Evolutionary conservation across 2,329 filamentous ascomycete genomes (phyloP), one percentile per base, ranked within the genome.

Genomic region (Botrytis fabae): DNA sequence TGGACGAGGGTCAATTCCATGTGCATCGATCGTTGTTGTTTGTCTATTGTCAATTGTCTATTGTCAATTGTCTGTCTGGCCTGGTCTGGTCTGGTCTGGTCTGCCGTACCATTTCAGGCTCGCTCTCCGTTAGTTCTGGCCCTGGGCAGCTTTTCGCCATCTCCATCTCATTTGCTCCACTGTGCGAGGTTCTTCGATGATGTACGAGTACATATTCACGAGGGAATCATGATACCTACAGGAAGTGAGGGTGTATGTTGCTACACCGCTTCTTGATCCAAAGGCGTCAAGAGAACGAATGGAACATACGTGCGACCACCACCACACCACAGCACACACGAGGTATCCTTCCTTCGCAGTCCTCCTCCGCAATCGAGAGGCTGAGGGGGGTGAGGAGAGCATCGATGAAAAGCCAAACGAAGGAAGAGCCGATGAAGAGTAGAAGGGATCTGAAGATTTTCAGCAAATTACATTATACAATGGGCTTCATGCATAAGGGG

Each of bases 191-290:
- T 64, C n/a, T 64, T 35, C 18, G 5, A 32, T 16, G 16, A 16
- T 44, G 42, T 44, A 16, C 10, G 14, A 12, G 40, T 16, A 54
- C 14, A 16, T 54, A 54, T 54, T 54, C 16, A 28, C 48, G 48
- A 54, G n/a, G 4, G 35, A 38, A 38, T 38, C 4, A 38, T 54
- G 1, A 28, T 61, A n/a, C 25, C 35, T n/a, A 62, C 60, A 42
- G 60, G 20, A 62, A 16, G 14, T 18, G 42, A 9, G 10, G 2
- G 6, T 4, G 32, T 28, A 46, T 48, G 35, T 46, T 28, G 63
- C 64, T 54, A 68, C 64, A 68, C 64, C 64, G 64, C 64, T 68
- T 54, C 64, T 68, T 68, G 44, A 38, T 28, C 40, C 5, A 28
- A 64, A 46, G 40, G 38, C 9, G 18, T 63, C n/a, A 10, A 44